phyloP scores from a whole-genome alignment of 2,329 filamentous ascomycete genomes.

The Trichoderma sp. region DNA sequence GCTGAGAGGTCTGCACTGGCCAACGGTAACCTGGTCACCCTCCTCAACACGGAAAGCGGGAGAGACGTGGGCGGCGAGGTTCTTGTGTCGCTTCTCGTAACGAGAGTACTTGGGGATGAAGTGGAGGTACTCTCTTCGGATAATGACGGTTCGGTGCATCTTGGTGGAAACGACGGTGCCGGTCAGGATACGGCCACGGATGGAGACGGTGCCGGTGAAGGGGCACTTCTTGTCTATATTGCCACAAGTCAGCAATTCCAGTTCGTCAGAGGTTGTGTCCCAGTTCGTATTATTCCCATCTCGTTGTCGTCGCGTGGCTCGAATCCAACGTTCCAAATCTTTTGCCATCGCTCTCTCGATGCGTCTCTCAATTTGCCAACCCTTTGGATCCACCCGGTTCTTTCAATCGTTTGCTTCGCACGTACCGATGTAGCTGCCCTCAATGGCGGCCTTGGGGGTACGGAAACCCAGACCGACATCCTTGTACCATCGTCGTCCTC shows the following conservation, averaged over 20 bases:
- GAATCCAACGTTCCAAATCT: neutral
- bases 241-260: constrained; percentile 32
- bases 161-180: constrained; percentile 99
- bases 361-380: neutral
- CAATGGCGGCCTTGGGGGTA: constrained; percentile 98
- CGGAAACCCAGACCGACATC: constrained; percentile 99
- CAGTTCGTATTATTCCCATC: neutral
- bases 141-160: constrained; percentile 99
- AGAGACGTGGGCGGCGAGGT: constrained; percentile 97
- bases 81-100: constrained; percentile 99
- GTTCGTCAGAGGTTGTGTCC: neutral
- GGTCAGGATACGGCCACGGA: constrained; percentile 99
- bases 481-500: constrained; percentile 95
- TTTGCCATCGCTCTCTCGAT: neutral
- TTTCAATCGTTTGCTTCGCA: constrained; percentile 38
- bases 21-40: constrained; percentile 98
- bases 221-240: constrained; percentile 98
- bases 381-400: neutral
- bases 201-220: constrained; percentile 98
- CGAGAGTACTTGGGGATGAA: constrained; percentile 99
- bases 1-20: constrained; percentile 98
- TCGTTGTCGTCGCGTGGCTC: neutral
- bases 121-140: constrained; percentile 99
- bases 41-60: constrained; percentile 99
- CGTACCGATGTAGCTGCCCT: constrained; percentile 98